These are phyloP conservation scores for Penicillium digitatum DNA, from an alignment of 2,329 filamentous ascomycete genomes.

Conservation along the genomic window DNA sequence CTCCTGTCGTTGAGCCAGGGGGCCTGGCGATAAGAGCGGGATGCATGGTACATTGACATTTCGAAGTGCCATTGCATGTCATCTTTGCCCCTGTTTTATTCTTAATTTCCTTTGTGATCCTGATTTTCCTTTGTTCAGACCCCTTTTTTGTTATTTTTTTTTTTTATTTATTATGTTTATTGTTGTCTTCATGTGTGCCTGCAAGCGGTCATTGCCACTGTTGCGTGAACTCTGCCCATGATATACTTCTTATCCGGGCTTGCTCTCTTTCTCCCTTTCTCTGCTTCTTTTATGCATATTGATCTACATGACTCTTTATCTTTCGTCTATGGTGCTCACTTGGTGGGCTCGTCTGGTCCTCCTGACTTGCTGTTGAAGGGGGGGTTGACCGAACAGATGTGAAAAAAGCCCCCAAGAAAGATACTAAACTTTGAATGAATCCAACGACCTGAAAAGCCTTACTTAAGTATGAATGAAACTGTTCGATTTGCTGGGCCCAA, in stretches of 20 bases:
- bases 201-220: slow-evolving; percentile 28
- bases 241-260: slow-evolving; percentile 10
- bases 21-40: slow-evolving; percentile 65
- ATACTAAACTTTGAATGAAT: slow-evolving; percentile 26
- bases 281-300: not conserved
- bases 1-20: slow-evolving; percentile 84
- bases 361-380: not conserved
- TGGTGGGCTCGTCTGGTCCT: not conserved
- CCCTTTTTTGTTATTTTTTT: slow-evolving; percentile 18
- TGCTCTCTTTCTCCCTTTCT: not conserved
- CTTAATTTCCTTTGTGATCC: slow-evolving; percentile 22
- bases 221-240: slow-evolving; percentile 23
- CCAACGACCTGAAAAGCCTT: slow-evolving; percentile 12
- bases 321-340: not conserved
- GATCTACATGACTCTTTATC: not conserved
- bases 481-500: not conserved
- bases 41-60: slow-evolving; percentile 2
- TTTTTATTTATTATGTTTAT: slow-evolving; percentile 1
- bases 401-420: slow-evolving; percentile 12
- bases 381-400: not conserved
- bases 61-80: slow-evolving; percentile 3
- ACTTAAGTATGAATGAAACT: slow-evolving; percentile 4
- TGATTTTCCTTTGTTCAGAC: slow-evolving; percentile 22
- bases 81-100: slow-evolving; percentile 8
- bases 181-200: slow-evolving; percentile 23